These are phyloP conservation scores for Hymenoscyphus infarciens DNA, from an alignment of 2,329 filamentous ascomycete species.

Conservation along the genomic window DNA sequence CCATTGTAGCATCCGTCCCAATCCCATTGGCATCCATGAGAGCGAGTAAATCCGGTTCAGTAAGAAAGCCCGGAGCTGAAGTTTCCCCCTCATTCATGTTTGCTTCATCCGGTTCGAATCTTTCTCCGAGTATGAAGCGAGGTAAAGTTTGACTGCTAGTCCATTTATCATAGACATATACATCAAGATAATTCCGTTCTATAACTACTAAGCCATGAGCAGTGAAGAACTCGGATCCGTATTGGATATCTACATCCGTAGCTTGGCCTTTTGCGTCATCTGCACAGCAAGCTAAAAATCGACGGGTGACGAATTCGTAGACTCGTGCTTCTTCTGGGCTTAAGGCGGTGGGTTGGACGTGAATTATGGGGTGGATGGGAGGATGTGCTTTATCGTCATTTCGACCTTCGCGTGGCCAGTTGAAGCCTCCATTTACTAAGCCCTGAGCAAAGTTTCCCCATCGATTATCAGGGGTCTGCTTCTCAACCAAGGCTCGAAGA, in stretches of 20 bases:
- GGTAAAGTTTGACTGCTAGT: constrained; percentile 81
- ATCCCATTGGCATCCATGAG: constrained; percentile 99
- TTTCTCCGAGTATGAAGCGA: constrained; percentile 72
- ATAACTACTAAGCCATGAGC: constrained; percentile 81
- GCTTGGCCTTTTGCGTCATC: constrained; percentile 86
- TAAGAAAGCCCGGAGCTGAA: constrained; percentile 77
- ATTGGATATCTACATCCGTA: constrained; percentile 82
- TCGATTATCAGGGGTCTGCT: constrained; percentile 69
- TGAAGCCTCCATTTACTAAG: constrained; percentile 72
- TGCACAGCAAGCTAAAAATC: constrained; percentile 93
- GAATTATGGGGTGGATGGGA: constrained; percentile 94
- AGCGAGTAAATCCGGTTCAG: constrained; percentile 90
- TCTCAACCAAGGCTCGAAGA: constrained; percentile 72
- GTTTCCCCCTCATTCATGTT: constrained; percentile 91
- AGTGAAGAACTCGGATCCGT: constrained; percentile 78
- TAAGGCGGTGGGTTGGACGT: constrained; percentile 59
- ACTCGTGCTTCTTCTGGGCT: constrained; percentile 68
- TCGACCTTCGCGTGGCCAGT: constrained; percentile 74
- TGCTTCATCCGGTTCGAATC: constrained; percentile 83
- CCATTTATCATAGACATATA: constrained; percentile 97
- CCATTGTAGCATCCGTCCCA: constrained; percentile 98
- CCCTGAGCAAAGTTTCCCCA: constrained; percentile 82
- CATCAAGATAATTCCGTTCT: constrained; percentile 88
- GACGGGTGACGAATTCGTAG: constrained; percentile 88
- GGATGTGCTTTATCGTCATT: constrained; percentile 97